A percentile compares a stretch with the other conserved stretches of the same genome.
phyloP scores from a whole-genome alignment of 805 yeast species.

The Suhomyces vadensis region DNA sequence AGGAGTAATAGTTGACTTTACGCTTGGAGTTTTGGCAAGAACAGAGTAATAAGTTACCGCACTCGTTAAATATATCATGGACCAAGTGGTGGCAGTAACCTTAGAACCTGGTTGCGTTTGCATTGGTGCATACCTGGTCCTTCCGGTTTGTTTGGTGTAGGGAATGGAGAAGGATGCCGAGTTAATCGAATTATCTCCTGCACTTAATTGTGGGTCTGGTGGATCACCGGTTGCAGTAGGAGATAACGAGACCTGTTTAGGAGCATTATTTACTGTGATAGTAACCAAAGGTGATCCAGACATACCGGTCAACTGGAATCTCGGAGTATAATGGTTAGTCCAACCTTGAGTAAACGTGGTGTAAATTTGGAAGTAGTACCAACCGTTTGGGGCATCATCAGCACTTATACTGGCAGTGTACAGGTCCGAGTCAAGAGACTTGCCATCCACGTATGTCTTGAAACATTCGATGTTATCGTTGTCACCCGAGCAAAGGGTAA shows the following conservation, averaged over 20 bases:
- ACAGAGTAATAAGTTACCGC: slow-evolving; percentile 58
- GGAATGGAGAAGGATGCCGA: slow-evolving; percentile 62
- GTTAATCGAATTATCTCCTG: slow-evolving; percentile 22
- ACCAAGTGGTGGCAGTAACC: slow-evolving; percentile 67
- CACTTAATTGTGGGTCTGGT: slow-evolving; percentile 38
- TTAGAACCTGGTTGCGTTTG: slow-evolving; percentile 79
- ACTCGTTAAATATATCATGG: slow-evolving; percentile 66
- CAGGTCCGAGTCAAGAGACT: slow-evolving; percentile 18
- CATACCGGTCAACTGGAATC: slow-evolving; percentile 72
- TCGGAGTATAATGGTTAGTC: slow-evolving; percentile 61
- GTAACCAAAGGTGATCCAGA: slow-evolving; percentile 52
- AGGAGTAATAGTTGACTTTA: slow-evolving; percentile 72
- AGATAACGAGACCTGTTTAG: slow-evolving; percentile 10
- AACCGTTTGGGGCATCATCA: slow-evolving; percentile 58
- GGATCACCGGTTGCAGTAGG: slow-evolving; percentile 42
- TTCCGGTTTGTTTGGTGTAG: slow-evolving; percentile 78
- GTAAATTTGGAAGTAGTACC: slow-evolving; percentile 69
- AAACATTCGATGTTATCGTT: slow-evolving; percentile 48
- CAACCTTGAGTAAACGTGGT: slow-evolving; percentile 44
- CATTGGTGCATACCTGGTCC: slow-evolving; percentile 86
- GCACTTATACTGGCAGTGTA: slow-evolving; percentile 48
- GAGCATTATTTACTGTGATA: slow-evolving; percentile 7
- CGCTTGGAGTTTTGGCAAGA: slow-evolving; percentile 41
- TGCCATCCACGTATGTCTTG: slow-evolving; percentile 23
- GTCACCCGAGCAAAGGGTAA: slow-evolving; percentile 70